Conservation (phyloP, 768 basidiomycete species). For the Termitomyces sp. region DNA sequence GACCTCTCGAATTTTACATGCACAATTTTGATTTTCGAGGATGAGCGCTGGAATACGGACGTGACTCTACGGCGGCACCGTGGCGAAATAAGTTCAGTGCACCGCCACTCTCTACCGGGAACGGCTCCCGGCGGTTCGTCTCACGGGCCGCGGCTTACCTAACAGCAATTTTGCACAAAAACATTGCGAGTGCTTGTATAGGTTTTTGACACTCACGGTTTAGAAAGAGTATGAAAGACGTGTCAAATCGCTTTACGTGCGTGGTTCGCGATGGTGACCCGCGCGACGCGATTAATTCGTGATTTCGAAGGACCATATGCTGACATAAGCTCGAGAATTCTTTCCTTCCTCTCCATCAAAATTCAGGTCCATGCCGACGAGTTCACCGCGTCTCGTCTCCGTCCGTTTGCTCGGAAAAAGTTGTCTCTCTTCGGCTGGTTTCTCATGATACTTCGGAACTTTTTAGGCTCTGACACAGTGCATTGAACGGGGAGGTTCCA, state of each 20-base stretch:
- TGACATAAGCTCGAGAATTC: not conserved
- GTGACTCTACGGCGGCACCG: not conserved
- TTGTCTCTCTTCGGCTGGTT: not conserved
- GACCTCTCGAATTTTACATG: not conserved
- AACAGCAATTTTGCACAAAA: no score
- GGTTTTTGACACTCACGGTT: not conserved
- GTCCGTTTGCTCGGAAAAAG: not conserved
- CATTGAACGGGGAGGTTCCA: not conserved
- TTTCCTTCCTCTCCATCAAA: not conserved
- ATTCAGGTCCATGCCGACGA: not conserved
- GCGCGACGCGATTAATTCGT: not conserved
- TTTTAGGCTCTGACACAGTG: not conserved
- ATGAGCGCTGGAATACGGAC: no score
- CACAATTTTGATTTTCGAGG: not conserved
- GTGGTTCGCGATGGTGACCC: not conserved
- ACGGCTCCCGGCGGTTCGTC: not conserved
- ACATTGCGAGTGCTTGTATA: no score
- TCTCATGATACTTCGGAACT: not conserved
- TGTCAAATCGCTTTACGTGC: not conserved
- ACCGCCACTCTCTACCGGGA: no score
- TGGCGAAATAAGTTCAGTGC: not conserved
- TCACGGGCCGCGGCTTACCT: no score
- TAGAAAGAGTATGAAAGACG: no score
- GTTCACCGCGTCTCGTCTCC: not conserved
- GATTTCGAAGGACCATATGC: not conserved